Conservation (phyloP, 495 filamentous ascomycete species). For the Massariosphaeria phaeospora region DNA sequence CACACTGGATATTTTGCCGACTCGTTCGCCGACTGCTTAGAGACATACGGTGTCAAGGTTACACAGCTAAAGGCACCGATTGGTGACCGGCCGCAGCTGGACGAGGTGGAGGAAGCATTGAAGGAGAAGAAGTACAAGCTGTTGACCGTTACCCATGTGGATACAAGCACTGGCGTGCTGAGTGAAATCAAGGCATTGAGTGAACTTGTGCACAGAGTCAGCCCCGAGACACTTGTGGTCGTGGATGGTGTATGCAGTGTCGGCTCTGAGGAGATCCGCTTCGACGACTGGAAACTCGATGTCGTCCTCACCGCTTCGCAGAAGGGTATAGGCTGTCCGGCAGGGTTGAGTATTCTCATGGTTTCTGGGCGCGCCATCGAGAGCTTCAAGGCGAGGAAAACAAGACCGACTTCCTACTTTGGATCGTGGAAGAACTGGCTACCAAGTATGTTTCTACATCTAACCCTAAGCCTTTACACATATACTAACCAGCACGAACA, state of each 20-base stretch:
- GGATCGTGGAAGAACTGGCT: constrained; percentile 95
- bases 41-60: constrained; percentile 81
- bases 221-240: constrained; percentile 81
- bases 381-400: constrained; percentile 69
- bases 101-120: constrained; percentile 79
- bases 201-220: constrained; percentile 75
- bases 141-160: constrained; percentile 92
- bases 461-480: background rate
- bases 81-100: constrained; percentile 79
- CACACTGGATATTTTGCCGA: constrained; percentile 97
- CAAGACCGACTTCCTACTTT: constrained; percentile 80
- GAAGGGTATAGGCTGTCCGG: constrained; percentile 93
- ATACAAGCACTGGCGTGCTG: constrained; percentile 93
- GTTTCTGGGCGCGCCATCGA: constrained; percentile 85
- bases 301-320: constrained; percentile 90
- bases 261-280: constrained; percentile 89
- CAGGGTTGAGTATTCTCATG: constrained; percentile 89
- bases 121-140: constrained; percentile 85
- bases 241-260: constrained; percentile 97
- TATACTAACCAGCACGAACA: constrained; percentile 35
- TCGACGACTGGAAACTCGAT: constrained; percentile 91
- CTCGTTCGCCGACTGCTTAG: constrained; percentile 85
- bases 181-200: constrained; percentile 81
- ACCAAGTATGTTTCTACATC: constrained; percentile 55
- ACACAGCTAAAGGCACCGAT: constrained; percentile 86